phyloP scores from a whole-genome alignment of 352 stramenopile genomes.

The Phytophthora podocarpi region DNA sequence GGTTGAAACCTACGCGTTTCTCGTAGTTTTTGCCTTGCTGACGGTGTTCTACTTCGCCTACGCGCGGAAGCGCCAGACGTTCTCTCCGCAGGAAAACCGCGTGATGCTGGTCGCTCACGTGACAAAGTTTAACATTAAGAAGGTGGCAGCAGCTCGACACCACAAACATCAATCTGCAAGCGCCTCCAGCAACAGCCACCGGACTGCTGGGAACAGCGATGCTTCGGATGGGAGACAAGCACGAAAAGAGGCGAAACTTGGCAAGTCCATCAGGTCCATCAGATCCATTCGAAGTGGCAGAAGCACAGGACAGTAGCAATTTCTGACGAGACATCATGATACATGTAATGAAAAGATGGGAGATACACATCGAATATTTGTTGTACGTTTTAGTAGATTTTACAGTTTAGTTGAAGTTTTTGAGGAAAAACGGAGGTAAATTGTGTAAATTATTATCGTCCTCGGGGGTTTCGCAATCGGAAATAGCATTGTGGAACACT shows the following conservation, averaged over 20 bases:
- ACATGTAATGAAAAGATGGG: too few relatives aligned
- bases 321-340: too few relatives aligned
- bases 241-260: slow-evolving; percentile 2
- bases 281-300: slow-evolving; percentile 6
- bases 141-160: slow-evolving; percentile 14
- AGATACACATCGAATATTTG: too few relatives aligned
- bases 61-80: slow-evolving; percentile 39
- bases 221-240: background rate
- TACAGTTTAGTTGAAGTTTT: too few relatives aligned
- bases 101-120: slow-evolving; percentile 54
- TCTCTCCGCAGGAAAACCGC: slow-evolving; percentile 47
- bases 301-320: slow-evolving; percentile 13
- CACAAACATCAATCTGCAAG: slow-evolving; percentile 5
- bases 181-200: slow-evolving; percentile 1
- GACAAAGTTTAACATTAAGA: slow-evolving; percentile 47
- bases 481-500: too few relatives aligned
- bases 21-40: slow-evolving; percentile 18
- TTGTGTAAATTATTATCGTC: too few relatives aligned
- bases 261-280: slow-evolving; percentile 4
- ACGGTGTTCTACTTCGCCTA: slow-evolving; percentile 47
- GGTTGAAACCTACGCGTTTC: slow-evolving; percentile 30
- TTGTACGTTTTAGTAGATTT: too few relatives aligned
- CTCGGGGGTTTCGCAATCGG: too few relatives aligned
- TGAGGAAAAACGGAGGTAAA: too few relatives aligned
- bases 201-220: slow-evolving; percentile 8